phyloP scores from a whole-genome alignment of 2,329 filamentous ascomycete genomes.

The Sporothrix luriei region DNA sequence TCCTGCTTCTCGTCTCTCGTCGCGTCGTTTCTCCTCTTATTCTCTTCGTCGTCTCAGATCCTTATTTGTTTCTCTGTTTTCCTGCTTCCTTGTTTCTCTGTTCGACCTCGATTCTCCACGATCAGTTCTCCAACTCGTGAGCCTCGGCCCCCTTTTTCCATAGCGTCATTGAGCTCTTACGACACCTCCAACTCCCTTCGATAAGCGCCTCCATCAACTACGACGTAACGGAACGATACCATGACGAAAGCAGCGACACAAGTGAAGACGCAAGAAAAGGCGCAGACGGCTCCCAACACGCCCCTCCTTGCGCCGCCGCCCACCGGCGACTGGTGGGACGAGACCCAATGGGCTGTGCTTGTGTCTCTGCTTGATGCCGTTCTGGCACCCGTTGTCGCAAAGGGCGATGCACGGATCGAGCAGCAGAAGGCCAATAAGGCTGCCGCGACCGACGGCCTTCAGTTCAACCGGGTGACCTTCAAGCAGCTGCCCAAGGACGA shows the following conservation, averaged over 20 bases:
- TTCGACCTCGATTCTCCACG: background rate
- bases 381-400: constrained; percentile 60
- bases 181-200: background rate
- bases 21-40: background rate
- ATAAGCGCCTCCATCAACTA: background rate
- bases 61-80: background rate
- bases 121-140: background rate
- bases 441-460: constrained; percentile 10
- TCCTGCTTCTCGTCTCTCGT: background rate
- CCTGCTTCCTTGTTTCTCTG: background rate
- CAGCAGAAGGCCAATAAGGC: background rate
- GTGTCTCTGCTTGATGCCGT: constrained; percentile 60
- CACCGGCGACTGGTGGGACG: constrained; percentile 47
- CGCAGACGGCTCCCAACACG: background rate
- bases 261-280: background rate
- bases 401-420: constrained; percentile 38
- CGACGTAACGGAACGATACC: background rate
- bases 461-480: constrained; percentile 46
- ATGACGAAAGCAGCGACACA: constrained; percentile 12
- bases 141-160: background rate
- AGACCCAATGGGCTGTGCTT: constrained; percentile 58
- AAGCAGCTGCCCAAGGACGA: constrained; percentile 54
- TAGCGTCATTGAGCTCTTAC: background rate
- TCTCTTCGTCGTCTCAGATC: background rate
- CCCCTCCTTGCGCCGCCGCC: constrained; percentile 29